A percentile compares a stretch with the other conserved stretches of the same genome.
Evolutionary conservation across 345 rosid species (phyloP).

Genomic region (Eucalyptus rudis): DNA sequence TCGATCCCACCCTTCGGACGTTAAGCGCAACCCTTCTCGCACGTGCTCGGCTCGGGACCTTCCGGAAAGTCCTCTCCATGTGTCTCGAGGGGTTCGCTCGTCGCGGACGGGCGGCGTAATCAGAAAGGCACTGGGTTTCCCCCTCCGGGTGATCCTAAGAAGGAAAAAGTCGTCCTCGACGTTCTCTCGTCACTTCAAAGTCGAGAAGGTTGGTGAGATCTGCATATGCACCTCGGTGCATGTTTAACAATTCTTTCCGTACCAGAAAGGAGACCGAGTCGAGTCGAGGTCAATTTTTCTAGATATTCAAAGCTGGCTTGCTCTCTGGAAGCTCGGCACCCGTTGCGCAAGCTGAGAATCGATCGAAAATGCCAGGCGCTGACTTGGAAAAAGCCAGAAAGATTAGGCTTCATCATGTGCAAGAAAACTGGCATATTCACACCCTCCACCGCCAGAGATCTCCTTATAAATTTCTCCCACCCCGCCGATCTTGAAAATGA

Average conservation of each 20-base stretch:
- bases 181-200: not conserved
- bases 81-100: not conserved
- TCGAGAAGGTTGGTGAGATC: not conserved
- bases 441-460: not conserved
- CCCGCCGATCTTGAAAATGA: not conserved
- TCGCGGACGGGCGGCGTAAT: not conserved
- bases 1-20: not conserved
- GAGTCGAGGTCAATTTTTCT: not conserved
- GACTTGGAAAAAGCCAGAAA: not conserved
- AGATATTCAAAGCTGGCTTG: not conserved
- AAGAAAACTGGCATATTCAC: not conserved
- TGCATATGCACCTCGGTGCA: not conserved
- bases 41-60: too few relatives aligned
- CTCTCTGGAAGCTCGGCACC: not conserved
- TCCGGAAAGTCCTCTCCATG: too few relatives aligned
- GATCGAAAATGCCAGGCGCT: not conserved
- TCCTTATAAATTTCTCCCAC: not conserved
- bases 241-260: not conserved
- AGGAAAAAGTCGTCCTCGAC: not conserved
- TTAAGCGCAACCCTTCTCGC: not conserved
- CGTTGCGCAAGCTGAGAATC: not conserved
- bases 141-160: not conserved
- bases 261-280: not conserved
- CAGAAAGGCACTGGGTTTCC: not conserved
- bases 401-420: not conserved